phyloP scores from a whole-genome alignment of 768 basidiomycete species.

The Rickenella mellea region DNA sequence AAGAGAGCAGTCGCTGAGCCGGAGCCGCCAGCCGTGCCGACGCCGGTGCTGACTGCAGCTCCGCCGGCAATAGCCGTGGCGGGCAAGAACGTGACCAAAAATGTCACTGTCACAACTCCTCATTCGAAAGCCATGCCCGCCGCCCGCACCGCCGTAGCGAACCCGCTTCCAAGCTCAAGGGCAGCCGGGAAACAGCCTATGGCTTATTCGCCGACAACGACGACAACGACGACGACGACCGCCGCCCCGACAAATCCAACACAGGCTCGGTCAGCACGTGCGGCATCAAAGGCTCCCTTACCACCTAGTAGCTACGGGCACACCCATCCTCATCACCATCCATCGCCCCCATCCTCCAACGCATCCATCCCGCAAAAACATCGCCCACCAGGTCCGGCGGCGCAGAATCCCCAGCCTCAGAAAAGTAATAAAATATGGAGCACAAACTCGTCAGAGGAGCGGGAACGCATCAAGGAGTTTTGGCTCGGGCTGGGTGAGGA shows the following conservation, averaged over 20 bases:
- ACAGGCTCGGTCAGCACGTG: slow-evolving; percentile 34
- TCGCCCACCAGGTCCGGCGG: slow-evolving; percentile 23
- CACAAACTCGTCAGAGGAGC: slow-evolving; percentile 84
- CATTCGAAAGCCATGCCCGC: slow-evolving; percentile 30
- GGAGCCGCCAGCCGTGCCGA: slow-evolving; percentile 14
- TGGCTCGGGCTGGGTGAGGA: slow-evolving; percentile 92
- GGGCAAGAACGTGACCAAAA: slow-evolving; percentile 19
- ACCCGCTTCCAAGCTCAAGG: slow-evolving; percentile 63
- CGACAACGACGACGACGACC: slow-evolving; percentile 25
- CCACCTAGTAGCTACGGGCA: slow-evolving; percentile 39
- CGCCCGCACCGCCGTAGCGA: slow-evolving; percentile 29
- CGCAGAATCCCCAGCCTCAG: slow-evolving; percentile 23
- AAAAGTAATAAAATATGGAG: slow-evolving; percentile 87
- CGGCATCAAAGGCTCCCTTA: slow-evolving; percentile 47
- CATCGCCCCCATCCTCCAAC: slow-evolving; percentile 37
- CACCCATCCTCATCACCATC: slow-evolving; percentile 46
- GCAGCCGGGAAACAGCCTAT: slow-evolving; percentile 92
- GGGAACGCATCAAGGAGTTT: slow-evolving; percentile 96
- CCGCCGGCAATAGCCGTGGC: slow-evolving; percentile 13
- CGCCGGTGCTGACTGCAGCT: slow-evolving; percentile 13
- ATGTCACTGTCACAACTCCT: slow-evolving; percentile 22
- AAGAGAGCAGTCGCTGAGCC: slow-evolving; percentile 17
- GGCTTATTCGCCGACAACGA: slow-evolving; percentile 44
- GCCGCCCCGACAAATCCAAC: slow-evolving; percentile 20
- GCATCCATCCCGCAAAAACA: slow-evolving; percentile 27